A percentile compares a stretch with the other conserved stretches of the same genome.
Evolutionary conservation across 1,284 basidiomycete genomes (phyloP).

Genomic region (Gomphus bonarii): DNA sequence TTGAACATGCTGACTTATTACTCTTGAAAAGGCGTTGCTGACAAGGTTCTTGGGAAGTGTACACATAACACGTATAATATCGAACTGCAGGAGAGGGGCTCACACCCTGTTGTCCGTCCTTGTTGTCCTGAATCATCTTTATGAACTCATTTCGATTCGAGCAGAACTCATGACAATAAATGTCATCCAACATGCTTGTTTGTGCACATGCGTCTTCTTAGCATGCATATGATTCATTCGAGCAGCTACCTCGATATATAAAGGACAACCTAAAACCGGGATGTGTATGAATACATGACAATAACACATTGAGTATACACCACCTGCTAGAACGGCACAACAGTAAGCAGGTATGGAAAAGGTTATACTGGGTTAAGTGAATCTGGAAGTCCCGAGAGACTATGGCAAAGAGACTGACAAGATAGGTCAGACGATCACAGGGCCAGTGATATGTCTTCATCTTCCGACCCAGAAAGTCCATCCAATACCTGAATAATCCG

Average conservation of each 20-base stretch:
- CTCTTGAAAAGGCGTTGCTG: not conserved
- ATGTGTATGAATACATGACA: not conserved
- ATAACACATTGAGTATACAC: not conserved
- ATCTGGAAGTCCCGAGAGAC: not conserved
- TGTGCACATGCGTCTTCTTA: not conserved
- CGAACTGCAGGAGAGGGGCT: not conserved
- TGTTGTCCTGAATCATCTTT: not conserved
- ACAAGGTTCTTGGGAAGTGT: not conserved
- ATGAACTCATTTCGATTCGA: not conserved
- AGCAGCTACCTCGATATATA: not conserved
- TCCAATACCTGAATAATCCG: constrained; percentile 28
- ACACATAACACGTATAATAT: not conserved
- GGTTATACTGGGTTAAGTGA: not conserved
- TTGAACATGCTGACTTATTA: not conserved
- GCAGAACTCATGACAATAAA: not conserved
- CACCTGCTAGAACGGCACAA: not conserved
- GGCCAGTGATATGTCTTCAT: not conserved
- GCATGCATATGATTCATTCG: not conserved
- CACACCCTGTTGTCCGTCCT: not conserved
- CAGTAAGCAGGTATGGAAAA: not conserved
- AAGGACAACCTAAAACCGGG: not conserved
- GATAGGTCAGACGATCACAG: not conserved
- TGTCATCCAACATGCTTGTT: not conserved
- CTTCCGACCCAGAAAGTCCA: constrained; percentile 14
- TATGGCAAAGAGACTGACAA: not conserved